Evolutionary conservation across 2,329 filamentous ascomycete genomes (phyloP).

Genomic region (Alternaria solani): DNA sequence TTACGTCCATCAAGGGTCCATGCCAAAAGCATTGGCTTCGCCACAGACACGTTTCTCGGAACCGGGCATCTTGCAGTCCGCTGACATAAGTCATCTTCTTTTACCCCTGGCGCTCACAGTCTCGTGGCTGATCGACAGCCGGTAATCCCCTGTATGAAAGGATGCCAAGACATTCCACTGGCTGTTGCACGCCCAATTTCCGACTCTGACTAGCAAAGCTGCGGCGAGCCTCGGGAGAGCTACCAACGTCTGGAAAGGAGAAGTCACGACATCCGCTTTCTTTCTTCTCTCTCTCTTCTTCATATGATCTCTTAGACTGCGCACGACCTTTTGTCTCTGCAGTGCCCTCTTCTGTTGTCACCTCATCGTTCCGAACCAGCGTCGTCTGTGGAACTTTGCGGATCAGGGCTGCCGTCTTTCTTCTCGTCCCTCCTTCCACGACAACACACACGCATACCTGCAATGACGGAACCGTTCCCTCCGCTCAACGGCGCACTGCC

Average conservation of each 20-base stretch:
- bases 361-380: too few relatives aligned
- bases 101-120: neutral
- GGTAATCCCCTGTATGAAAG: neutral
- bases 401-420: neutral
- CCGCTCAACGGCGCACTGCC: conserved; percentile 33
- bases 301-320: too few relatives aligned
- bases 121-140: conserved; percentile 5
- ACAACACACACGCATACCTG: neutral
- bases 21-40: neutral
- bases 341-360: too few relatives aligned
- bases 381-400: neutral
- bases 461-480: conserved; percentile 47
- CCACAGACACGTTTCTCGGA: neutral
- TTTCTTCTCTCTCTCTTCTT: too few relatives aligned
- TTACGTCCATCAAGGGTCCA: too few relatives aligned
- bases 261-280: conserved; percentile 5
- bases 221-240: conserved; percentile 8
- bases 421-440: neutral
- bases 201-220: neutral
- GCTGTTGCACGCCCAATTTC: neutral
- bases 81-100: conserved; percentile 5
- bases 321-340: too few relatives aligned
- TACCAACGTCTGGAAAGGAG: conserved; percentile 6
- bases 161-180: conserved; percentile 7
- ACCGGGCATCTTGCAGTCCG: neutral